A percentile compares a stretch with the other conserved stretches of the same genome.
Conservation (phyloP, 2,329 filamentous ascomycete species). For the Trichoderma endophyticum region DNA sequence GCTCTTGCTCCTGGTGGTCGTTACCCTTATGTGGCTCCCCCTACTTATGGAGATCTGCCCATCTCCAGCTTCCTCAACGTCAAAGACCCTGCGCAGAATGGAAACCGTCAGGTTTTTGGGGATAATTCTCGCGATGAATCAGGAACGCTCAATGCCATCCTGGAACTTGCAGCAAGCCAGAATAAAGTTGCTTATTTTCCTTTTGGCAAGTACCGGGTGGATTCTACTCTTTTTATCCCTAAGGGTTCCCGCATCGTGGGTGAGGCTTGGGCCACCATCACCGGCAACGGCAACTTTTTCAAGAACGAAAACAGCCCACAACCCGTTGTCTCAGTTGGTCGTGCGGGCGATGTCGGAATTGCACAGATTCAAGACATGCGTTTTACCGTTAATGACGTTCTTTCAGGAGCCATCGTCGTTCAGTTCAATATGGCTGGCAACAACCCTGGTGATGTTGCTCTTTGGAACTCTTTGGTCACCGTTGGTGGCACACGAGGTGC, state of each 20-base stretch:
- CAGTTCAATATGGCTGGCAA: constrained; percentile 50
- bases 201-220: constrained; percentile 29
- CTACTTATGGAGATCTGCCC: constrained; percentile 37
- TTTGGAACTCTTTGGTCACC: constrained; percentile 46
- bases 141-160: constrained; percentile 36
- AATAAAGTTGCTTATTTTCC: constrained; percentile 31
- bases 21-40: constrained; percentile 37
- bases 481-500: constrained; percentile 43
- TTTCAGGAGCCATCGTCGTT: constrained; percentile 39
- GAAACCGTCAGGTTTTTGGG: constrained; percentile 32
- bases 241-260: constrained; percentile 51
- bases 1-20: constrained; percentile 37
- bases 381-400: constrained; percentile 47
- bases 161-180: constrained; percentile 35
- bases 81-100: constrained; percentile 37
- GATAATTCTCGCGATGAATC: constrained; percentile 40
- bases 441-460: constrained; percentile 46
- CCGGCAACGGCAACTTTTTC: constrained; percentile 41
- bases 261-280: constrained; percentile 52
- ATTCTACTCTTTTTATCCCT: constrained; percentile 28
- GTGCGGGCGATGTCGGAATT: constrained; percentile 45
- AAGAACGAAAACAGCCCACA: constrained; percentile 46
- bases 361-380: constrained; percentile 52
- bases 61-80: constrained; percentile 32
- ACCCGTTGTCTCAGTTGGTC: constrained; percentile 50